A percentile compares a stretch with the other conserved stretches of the same genome.
These are phyloP conservation scores for Arxiozyma slooffiae DNA, from an alignment of 1,139 yeast genomes.

Conservation along the genomic window DNA sequence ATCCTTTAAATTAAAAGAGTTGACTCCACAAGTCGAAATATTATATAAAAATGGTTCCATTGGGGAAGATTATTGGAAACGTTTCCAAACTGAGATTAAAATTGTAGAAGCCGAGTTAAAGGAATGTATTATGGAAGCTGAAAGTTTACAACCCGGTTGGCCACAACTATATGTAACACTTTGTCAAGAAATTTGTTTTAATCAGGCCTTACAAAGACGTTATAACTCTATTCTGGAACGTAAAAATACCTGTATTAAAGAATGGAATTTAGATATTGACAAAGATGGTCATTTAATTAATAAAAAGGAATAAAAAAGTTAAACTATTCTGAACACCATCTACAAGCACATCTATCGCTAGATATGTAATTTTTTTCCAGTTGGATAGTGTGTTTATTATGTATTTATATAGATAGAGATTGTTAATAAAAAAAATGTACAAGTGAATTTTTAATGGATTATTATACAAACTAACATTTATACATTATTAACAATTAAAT, in stretches of 20 bases:
- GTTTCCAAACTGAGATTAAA: conserved; percentile 68
- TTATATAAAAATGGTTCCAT: conserved; percentile 82
- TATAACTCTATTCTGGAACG: conserved; percentile 52
- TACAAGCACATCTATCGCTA: neutral
- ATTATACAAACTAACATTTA: neutral
- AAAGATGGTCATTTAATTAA: conserved; percentile 28
- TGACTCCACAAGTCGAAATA: conserved; percentile 48
- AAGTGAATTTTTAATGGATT: neutral
- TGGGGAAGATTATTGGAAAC: conserved; percentile 80
- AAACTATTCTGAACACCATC: neutral
- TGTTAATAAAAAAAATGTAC: neutral
- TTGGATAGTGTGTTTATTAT: no score
- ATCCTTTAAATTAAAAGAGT: conserved; percentile 65
- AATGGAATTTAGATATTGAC: conserved; percentile 40
- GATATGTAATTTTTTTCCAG: neutral
- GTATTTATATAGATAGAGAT: neutral
- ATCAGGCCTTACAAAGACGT: conserved; percentile 82
- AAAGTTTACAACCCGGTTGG: conserved; percentile 69
- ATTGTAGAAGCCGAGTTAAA: conserved; percentile 67
- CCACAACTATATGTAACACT: conserved; percentile 63
- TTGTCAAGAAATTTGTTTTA: conserved; percentile 83
- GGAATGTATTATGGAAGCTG: conserved; percentile 72
- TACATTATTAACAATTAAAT: neutral
- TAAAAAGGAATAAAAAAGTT: conserved; percentile 1
- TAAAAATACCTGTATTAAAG: conserved; percentile 37